These are phyloP conservation scores for Candida freyschussii DNA, from an alignment of 1,139 yeast genomes.

Conservation along the genomic window DNA sequence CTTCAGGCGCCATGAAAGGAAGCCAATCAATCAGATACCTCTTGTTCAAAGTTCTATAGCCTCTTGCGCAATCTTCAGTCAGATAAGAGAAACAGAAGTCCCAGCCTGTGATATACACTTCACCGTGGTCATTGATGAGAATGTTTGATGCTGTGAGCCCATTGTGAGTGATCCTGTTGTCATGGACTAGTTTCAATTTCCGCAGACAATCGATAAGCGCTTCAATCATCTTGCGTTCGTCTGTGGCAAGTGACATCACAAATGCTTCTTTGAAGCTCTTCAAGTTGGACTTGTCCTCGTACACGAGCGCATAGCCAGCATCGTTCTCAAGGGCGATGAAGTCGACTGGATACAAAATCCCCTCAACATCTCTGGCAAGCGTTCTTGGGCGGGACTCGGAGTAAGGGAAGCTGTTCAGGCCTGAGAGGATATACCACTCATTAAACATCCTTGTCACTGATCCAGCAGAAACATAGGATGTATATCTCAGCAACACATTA, in stretches of 20 bases:
- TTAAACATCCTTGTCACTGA: constrained; percentile 18
- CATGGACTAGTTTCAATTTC: constrained; percentile 38
- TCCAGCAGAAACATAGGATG: constrained; percentile 17
- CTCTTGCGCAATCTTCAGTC: constrained; percentile 38
- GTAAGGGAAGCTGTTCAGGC: constrained; percentile 3
- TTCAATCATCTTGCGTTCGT: constrained; percentile 6
- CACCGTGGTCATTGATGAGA: constrained; percentile 30
- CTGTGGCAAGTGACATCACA: constrained; percentile 8
- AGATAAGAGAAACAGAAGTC: constrained; percentile 44
- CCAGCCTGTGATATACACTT: constrained; percentile 45
- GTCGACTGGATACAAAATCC: constrained; percentile 18
- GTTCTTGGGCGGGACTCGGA: constrained; percentile 10
- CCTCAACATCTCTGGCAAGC: constrained; percentile 13
- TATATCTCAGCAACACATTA: constrained; percentile 17
- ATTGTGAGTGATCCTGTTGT: constrained; percentile 44
- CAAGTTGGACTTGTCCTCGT: constrained; percentile 17
- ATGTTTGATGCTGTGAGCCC: constrained; percentile 41
- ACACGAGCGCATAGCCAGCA: constrained; percentile 17
- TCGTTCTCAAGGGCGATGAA: constrained; percentile 10
- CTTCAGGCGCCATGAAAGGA: constrained; percentile 51
- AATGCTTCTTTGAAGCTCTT: constrained; percentile 16
- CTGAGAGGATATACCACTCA: constrained; percentile 22
- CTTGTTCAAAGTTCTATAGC: constrained; percentile 22
- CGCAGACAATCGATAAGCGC: constrained; percentile 23
- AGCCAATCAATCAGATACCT: constrained; percentile 34